Base-by-base conservation (phyloP, 108 stramenopile genomes). In the Mayamaea pseudoterrestris region DNA sequence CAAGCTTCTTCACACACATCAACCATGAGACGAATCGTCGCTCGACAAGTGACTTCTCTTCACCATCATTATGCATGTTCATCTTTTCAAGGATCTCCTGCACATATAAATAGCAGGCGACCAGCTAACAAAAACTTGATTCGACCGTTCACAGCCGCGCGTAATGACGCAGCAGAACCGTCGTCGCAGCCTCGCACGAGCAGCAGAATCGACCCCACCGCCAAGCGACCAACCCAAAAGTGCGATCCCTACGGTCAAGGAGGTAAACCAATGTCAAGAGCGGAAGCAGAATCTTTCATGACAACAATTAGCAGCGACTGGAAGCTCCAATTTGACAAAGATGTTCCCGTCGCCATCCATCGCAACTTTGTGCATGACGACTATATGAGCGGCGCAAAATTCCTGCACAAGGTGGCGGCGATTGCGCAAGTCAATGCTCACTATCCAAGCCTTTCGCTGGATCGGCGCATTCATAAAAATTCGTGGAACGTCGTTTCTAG, bases 201-300 rank as follows among this genome's bases (percentile, higher is more conserved):
- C n/a, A n/a, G n/a, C n/a, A n/a, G n/a, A n/a, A n/a, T n/a, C 35
- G 77, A 78, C 65, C 77, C 77, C 16, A 56, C 66, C 27, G 77
- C 77, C n/a, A 65, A 69, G 5, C 44, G 77, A 37, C 77, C 77
- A 2, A 78, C 42, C 24, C 17, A 57, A 50, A 53, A 47, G 23
- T 78, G 77, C 49, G 77, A 78, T 61, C 77, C 77, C 9, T 78
- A 68, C 40, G 77, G 72, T 8, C 77, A 74, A 57, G 66, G 62
- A 40, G 76, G 77, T 9, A 73, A 71, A 48, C 72, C 77, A 24
- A 28, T 78, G 25, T 29, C 58, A 3, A n/a, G 41, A 25, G 51
- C 29, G 0, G 57, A 65, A 25, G 65, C 67, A 1, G 14, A 27
- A 13, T 11, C n/a, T 18, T 35, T 64, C 20, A 8, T 61, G 12